A percentile compares a stretch with the other conserved stretches of the same genome.
phyloP scores from a whole-genome alignment of 2,329 filamentous ascomycete species.

The Daldinia sp. region DNA sequence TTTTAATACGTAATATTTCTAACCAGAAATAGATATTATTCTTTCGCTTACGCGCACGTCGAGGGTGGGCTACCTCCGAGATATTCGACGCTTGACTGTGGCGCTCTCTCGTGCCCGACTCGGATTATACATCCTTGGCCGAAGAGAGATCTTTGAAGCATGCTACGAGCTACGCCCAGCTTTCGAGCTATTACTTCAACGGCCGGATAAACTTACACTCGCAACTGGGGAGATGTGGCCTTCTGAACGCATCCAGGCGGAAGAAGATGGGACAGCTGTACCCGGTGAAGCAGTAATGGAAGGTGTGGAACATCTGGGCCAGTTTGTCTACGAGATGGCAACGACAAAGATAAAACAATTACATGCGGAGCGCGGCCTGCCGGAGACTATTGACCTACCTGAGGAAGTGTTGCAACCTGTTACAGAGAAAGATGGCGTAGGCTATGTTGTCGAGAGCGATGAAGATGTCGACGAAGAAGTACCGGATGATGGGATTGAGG shows the following conservation, averaged over 20 bases:
- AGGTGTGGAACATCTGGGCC: constrained; percentile 90
- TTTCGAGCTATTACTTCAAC: constrained; percentile 80
- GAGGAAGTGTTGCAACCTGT: constrained; percentile 46
- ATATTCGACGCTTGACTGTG: constrained; percentile 92
- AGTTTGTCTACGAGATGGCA: constrained; percentile 98
- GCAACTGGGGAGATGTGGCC: constrained; percentile 90
- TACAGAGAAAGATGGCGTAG: constrained; percentile 49
- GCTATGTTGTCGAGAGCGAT: constrained; percentile 45
- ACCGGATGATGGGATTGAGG: constrained; percentile 24
- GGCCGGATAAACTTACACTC: constrained; percentile 84
- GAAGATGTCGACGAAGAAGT: constrained; percentile 38
- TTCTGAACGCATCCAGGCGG: constrained; percentile 65
- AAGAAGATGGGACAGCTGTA: constrained; percentile 61
- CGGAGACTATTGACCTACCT: constrained; percentile 36
- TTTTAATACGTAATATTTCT: background rate
- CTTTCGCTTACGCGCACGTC: constrained; percentile 91
- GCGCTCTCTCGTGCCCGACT: constrained; percentile 92
- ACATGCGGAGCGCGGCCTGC: constrained; percentile 55
- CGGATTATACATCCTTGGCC: constrained; percentile 91
- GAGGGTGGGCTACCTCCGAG: constrained; percentile 90
- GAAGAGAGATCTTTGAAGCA: constrained; percentile 86
- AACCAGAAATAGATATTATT: constrained; percentile 78
- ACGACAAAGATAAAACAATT: constrained; percentile 68
- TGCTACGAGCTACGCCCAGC: constrained; percentile 90
- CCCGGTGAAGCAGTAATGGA: constrained; percentile 80